Conservation (phyloP, 2,329 filamentous ascomycete genomes). For the Aureobasidium sp. region DNA sequence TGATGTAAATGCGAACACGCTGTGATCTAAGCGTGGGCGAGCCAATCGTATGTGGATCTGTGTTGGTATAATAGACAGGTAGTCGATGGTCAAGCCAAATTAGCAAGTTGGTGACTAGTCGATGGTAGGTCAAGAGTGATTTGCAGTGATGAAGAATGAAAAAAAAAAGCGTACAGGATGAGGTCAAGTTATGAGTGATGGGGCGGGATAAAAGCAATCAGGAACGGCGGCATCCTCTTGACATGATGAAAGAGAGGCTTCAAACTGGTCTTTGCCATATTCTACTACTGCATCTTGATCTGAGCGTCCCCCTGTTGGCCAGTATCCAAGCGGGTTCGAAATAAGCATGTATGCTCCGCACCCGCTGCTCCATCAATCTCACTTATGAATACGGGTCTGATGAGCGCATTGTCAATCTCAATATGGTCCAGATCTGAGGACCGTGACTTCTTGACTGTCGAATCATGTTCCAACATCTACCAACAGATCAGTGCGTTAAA, state of each 20-base stretch:
- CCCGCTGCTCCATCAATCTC: constrained; percentile 12
- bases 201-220: background rate
- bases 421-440: constrained; percentile 9
- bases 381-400: constrained; percentile 4
- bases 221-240: constrained; percentile 3
- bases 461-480: constrained; percentile 4
- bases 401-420: constrained; percentile 4
- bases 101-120: background rate
- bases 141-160: background rate
- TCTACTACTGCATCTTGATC: constrained; percentile 14
- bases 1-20: background rate
- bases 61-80: background rate
- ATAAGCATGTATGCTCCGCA: constrained; percentile 13
- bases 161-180: background rate
- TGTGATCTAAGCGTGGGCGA: background rate
- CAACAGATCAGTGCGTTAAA: background rate
- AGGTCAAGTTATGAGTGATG: constrained; percentile 5
- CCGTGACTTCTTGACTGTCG: background rate
- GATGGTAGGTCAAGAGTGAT: background rate
- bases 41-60: background rate
- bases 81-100: background rate
- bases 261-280: constrained; percentile 13
- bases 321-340: constrained; percentile 8
- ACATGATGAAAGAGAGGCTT: constrained; percentile 11
- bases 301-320: constrained; percentile 12